These are phyloP conservation scores for Pseudevernia furfuracea DNA, from an alignment of 495 filamentous ascomycete genomes.

Conservation along the genomic window DNA sequence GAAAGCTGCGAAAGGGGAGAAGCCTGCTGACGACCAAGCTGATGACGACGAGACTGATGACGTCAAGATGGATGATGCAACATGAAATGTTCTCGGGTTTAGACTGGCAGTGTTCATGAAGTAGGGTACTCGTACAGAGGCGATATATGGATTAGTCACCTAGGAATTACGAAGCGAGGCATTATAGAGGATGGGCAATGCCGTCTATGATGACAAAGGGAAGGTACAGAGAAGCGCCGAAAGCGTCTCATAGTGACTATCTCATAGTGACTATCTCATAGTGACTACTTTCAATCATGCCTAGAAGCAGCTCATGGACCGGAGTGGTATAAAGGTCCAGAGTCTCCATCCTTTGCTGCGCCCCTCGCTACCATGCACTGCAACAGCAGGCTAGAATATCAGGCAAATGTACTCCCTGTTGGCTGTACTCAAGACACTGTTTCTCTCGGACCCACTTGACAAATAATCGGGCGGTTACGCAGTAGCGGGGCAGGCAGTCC, in stretches of 20 bases:
- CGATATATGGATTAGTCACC: slow-evolving; percentile 15
- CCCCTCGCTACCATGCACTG: too few relatives aligned
- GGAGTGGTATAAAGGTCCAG: background rate
- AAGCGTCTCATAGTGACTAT: background rate
- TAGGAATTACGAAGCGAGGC: slow-evolving; percentile 21
- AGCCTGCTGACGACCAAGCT: slow-evolving; percentile 5
- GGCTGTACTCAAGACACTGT: background rate
- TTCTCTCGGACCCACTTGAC: background rate
- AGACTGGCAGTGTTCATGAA: slow-evolving; percentile 4
- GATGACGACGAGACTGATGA: slow-evolving; percentile 8
- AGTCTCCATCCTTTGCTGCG: too few relatives aligned
- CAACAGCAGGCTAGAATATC: too few relatives aligned
- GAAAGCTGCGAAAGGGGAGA: slow-evolving; percentile 22
- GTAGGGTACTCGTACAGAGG: background rate
- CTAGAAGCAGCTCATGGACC: background rate
- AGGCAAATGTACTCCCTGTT: too few relatives aligned
- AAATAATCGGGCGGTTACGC: background rate
- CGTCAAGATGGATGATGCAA: slow-evolving; percentile 8
- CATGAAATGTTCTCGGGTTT: slow-evolving; percentile 5
- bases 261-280: background rate
- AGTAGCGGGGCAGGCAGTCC: background rate
- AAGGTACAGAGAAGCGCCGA: slow-evolving; percentile 1
- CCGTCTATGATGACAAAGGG: background rate
- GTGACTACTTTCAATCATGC: background rate
- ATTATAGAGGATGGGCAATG: slow-evolving; percentile 9